phyloP scores from a whole-genome alignment of 768 basidiomycete species.

The Tulasnella sp. region DNA sequence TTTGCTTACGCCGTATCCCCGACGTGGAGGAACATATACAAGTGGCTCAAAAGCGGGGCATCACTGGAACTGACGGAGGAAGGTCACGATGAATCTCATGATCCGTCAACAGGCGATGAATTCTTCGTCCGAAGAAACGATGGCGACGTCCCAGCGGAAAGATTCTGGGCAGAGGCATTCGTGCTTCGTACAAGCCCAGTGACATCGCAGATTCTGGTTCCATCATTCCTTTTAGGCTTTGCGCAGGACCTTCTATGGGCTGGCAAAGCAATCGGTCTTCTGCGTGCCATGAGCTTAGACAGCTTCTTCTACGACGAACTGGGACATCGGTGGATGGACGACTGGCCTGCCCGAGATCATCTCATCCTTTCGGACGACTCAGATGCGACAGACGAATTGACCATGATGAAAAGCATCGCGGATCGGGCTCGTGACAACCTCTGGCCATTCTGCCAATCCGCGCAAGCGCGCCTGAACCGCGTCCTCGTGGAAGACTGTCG shows the following conservation, averaged over 20 bases:
- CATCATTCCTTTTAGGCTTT: slow-evolving; percentile 50
- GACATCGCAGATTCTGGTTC: slow-evolving; percentile 28
- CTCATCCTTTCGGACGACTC: background rate
- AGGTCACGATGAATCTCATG: background rate
- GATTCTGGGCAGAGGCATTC: slow-evolving; percentile 73
- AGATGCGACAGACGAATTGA: background rate
- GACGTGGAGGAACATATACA: slow-evolving; percentile 58
- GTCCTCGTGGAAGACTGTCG: slow-evolving; percentile 57
- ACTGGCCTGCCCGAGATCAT: slow-evolving; percentile 6
- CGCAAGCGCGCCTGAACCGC: slow-evolving; percentile 42
- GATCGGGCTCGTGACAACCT: slow-evolving; percentile 38
- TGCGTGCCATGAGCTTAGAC: slow-evolving; percentile 43
- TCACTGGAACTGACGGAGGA: slow-evolving; percentile 32
- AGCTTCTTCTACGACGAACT: slow-evolving; percentile 9
- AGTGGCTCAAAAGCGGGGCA: slow-evolving; percentile 68
- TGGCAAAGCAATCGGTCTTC: slow-evolving; percentile 67
- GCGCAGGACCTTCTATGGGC: slow-evolving; percentile 49
- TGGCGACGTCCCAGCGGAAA: slow-evolving; percentile 41
- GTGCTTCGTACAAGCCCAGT: slow-evolving; percentile 32
- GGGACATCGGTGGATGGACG: slow-evolving; percentile 3
- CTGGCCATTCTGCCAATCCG: slow-evolving; percentile 41
- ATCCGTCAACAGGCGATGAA: slow-evolving; percentile 45
- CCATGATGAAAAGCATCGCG: slow-evolving; percentile 10
- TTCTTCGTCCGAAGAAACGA: slow-evolving; percentile 73
- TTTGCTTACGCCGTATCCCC: slow-evolving; percentile 57